phyloP scores from a whole-genome alignment of 805 yeast genomes.

The Middelhovenomyces tepae region DNA sequence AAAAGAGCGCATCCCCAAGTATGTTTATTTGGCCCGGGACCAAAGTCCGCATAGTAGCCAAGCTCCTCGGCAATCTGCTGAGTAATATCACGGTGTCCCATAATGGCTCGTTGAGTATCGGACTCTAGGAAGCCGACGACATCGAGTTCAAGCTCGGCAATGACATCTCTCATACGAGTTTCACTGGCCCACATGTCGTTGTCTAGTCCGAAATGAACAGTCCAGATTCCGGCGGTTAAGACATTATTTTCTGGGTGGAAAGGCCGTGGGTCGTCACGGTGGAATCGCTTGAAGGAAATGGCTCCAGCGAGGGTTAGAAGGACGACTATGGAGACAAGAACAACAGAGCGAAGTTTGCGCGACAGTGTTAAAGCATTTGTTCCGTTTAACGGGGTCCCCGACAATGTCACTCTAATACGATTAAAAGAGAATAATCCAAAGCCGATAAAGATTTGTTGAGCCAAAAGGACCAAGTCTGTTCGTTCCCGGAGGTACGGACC shows the following conservation, averaged over 20 bases:
- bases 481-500: slow-evolving; percentile 85
- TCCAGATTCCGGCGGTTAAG: slow-evolving; percentile 96
- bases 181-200: slow-evolving; percentile 98
- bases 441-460: slow-evolving; percentile 45
- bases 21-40: slow-evolving; percentile 96
- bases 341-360: slow-evolving; percentile 18
- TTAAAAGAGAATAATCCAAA: slow-evolving; percentile 39
- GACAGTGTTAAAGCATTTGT: slow-evolving; percentile 16
- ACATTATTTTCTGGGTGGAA: slow-evolving; percentile 57
- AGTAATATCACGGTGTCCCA: slow-evolving; percentile 92
- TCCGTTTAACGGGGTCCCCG: slow-evolving; percentile 12
- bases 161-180: slow-evolving; percentile 74
- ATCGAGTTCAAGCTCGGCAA: slow-evolving; percentile 81
- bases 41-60: slow-evolving; percentile 91
- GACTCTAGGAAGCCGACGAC: slow-evolving; percentile 85
- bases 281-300: slow-evolving; percentile 49
- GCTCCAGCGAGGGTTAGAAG: slow-evolving; percentile 40
- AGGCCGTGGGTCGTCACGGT: slow-evolving; percentile 54
- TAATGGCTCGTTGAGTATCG: slow-evolving; percentile 87
- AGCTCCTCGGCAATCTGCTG: slow-evolving; percentile 86
- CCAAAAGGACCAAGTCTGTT: slow-evolving; percentile 61
- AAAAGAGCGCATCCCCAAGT: slow-evolving; percentile 96
- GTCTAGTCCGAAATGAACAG: slow-evolving; percentile 93
- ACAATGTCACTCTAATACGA: slow-evolving; percentile 11
- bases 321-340: slow-evolving; percentile 25